These are phyloP conservation scores for Talaromyces verruculosus DNA, from an alignment of 2,329 filamentous ascomycete genomes.

Conservation along the genomic window DNA sequence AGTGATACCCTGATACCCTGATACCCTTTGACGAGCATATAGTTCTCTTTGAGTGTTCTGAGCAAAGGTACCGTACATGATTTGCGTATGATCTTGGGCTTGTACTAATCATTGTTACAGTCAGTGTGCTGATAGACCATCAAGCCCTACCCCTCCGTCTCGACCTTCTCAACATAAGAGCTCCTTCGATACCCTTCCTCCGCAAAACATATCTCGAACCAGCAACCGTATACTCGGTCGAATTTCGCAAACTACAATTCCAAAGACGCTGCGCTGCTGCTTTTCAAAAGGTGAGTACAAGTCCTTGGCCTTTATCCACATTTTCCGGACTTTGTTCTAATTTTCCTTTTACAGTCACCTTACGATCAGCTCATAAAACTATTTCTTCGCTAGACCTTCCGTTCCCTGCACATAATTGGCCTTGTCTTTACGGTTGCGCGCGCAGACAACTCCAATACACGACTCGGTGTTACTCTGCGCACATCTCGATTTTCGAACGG, in stretches of 20 bases:
- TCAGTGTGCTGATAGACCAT: neutral
- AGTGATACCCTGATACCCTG: neutral
- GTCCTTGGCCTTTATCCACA: neutral
- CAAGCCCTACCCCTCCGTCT: neutral
- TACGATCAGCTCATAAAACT: neutral
- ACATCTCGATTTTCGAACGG: neutral
- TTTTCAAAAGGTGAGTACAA: neutral
- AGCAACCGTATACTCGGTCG: neutral
- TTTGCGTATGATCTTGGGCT: neutral
- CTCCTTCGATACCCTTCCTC: neutral
- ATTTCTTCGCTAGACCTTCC: neutral
- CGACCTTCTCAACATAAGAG: neutral
- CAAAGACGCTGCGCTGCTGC: neutral
- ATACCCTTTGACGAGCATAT: neutral
- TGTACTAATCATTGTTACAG: neutral
- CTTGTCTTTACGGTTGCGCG: neutral
- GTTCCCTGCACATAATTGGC: neutral
- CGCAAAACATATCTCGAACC: neutral
- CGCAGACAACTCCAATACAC: conserved; percentile 11
- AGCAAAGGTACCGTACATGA: conserved; percentile 7
- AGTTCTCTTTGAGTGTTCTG: neutral
- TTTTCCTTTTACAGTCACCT: neutral
- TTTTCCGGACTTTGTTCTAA: neutral
- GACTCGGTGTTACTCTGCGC: conserved; percentile 12
- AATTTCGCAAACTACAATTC: neutral